Base-by-base conservation (phyloP, 2,329 filamentous ascomycete species). In the Monosporascus sp. region DNA sequence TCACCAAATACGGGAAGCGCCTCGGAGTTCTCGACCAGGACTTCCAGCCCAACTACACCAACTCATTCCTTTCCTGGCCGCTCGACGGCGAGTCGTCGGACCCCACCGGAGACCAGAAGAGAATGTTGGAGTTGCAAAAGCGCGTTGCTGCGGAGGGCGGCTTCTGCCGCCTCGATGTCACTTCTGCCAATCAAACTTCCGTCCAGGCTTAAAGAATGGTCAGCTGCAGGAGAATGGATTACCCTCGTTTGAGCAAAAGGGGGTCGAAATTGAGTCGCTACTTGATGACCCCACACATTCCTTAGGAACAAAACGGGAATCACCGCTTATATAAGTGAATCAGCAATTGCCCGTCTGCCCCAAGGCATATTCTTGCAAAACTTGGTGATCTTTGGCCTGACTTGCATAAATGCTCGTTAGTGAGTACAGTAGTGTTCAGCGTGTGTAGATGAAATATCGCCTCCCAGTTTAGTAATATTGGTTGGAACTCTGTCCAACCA, bases 11-110 rank as follows among this genome's bases (percentile, higher is more conserved):
- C 65, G 87, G 88, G 35, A 89, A 90, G 77, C 77, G 87, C 3
- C 76, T 91, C 2, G 85, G 81, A 3, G 84, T 91, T 24, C 66
- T 91, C 54, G 76, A 79, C n/a, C 74, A 76, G 17, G 68, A 65
- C 59, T 91, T 90, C 63, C 68, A 72, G 65, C 81, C 87, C 15
- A 91, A 91, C 75, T 90, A 89, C 71, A 90, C 86, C 61, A 90
- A 90, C 60, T 72, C 81, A 59, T 89, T 82, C 67, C 72, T 91
- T 31, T 76, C 74, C 24, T 91, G 88, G 88, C 64, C 70, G 2
- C 74, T 89, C 7, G 84, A 83, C 38, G 74, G 68, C 0, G 87
- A 89, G 49, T 87, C 85, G 0, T 67, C 70, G 43, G 87, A 90
- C 67, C 88, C 87, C 0, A 77, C 72, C 1, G 86, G 84, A 11